A percentile compares a stretch with the other conserved stretches of the same genome.
Conservation (phyloP, 2,329 filamentous ascomycete species). For the Sporothrix luriei region DNA sequence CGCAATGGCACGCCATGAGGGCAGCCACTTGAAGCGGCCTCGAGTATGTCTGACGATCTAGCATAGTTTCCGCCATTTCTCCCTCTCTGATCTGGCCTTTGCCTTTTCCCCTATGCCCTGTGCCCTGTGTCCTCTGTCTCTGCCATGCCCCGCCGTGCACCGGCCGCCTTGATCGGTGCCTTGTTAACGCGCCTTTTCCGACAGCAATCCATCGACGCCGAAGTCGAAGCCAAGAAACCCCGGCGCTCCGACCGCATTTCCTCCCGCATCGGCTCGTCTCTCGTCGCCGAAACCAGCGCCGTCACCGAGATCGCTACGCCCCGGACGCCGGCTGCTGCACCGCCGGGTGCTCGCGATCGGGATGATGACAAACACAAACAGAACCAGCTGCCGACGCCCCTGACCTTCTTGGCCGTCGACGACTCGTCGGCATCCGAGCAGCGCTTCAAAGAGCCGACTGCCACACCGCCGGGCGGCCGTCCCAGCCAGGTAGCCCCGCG, state of each 20-base stretch:
- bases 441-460: slow-evolving; percentile 68
- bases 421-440: slow-evolving; percentile 50
- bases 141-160: background rate
- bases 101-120: background rate
- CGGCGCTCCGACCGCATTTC: slow-evolving; percentile 75
- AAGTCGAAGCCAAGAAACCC: slow-evolving; percentile 76
- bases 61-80: background rate
- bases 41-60: slow-evolving; percentile 37
- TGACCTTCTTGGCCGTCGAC: slow-evolving; percentile 63
- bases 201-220: slow-evolving; percentile 66
- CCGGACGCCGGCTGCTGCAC: background rate
- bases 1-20: slow-evolving; percentile 37
- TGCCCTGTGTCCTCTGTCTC: background rate
- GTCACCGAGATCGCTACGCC: slow-evolving; percentile 28
- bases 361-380: slow-evolving; percentile 6
- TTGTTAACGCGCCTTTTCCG: slow-evolving; percentile 35
- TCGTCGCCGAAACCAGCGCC: slow-evolving; percentile 26
- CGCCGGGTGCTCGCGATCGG: slow-evolving; percentile 7
- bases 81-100: background rate
- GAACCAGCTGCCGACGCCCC: slow-evolving; percentile 74
- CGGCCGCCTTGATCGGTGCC: background rate
- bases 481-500: slow-evolving; percentile 58
- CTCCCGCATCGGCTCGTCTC: slow-evolving; percentile 48
- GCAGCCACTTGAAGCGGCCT: slow-evolving; percentile 41
- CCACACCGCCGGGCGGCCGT: slow-evolving; percentile 66